These are phyloP conservation scores for Boechera divaricarpa DNA, from an alignment of 345 rosid genomes.

Conservation along the genomic window DNA sequence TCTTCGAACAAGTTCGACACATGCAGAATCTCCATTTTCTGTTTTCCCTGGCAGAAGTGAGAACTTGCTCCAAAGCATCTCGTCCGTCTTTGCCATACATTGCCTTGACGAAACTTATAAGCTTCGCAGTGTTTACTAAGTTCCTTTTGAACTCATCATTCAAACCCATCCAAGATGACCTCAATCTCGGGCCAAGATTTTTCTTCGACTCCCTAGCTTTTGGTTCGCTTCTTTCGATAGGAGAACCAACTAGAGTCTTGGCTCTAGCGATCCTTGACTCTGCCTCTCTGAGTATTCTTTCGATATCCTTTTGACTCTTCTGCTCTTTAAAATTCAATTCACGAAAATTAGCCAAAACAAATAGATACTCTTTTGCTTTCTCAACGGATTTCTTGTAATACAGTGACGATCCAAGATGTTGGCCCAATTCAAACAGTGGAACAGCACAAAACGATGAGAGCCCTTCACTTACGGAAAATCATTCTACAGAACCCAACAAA, in stretches of 20 bases:
- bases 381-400: background rate
- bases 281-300: constrained; percentile 20
- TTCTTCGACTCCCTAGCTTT: background rate
- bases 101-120: background rate
- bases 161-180: background rate
- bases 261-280: constrained; percentile 3
- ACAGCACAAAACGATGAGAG: background rate
- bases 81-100: constrained; percentile 10
- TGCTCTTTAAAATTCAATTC: background rate
- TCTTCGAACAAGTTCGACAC: constrained; percentile 12
- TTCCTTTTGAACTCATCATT: constrained; percentile 10
- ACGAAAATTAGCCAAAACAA: background rate
- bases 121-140: background rate
- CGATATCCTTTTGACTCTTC: background rate
- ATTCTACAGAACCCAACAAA: background rate
- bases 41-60: background rate
- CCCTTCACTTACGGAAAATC: background rate
- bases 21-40: constrained; percentile 20
- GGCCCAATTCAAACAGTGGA: background rate
- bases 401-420: background rate
- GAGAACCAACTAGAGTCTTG: background rate
- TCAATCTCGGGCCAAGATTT: background rate
- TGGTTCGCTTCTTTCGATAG: background rate
- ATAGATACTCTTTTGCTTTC: background rate
- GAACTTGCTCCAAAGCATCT: constrained; percentile 2